Conservation (phyloP, 2,329 filamentous ascomycete species). For the Alternaria ventricosa region DNA sequence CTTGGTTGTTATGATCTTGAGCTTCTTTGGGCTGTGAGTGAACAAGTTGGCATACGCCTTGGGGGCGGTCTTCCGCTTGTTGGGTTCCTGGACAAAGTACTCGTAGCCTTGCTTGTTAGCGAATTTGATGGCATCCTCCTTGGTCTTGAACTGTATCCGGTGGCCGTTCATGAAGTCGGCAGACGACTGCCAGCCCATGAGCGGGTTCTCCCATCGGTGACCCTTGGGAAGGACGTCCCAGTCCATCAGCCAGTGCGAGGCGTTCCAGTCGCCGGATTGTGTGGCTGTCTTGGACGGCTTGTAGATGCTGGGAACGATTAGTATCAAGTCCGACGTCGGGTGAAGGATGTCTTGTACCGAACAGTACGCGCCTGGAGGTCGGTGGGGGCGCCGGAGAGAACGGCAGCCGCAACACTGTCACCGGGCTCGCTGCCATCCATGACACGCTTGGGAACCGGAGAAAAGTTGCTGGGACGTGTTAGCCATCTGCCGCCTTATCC, state of each 20-base stretch:
- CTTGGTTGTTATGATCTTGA: slow-evolving; percentile 83
- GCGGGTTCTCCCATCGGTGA: slow-evolving; percentile 95
- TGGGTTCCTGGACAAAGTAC: slow-evolving; percentile 98
- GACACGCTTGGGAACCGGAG: slow-evolving; percentile 85
- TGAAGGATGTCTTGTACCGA: slow-evolving; percentile 65
- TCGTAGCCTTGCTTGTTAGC: slow-evolving; percentile 99
- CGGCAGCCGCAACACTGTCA: slow-evolving; percentile 77
- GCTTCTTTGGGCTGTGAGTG: slow-evolving; percentile 79
- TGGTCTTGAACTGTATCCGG: slow-evolving; percentile 85
- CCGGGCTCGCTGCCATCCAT: slow-evolving; percentile 89
- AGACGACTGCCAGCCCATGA: slow-evolving; percentile 99
- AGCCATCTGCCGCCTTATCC: slow-evolving; percentile 18
- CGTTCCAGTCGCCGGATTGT: slow-evolving; percentile 88
- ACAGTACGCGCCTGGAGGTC: slow-evolving; percentile 95
- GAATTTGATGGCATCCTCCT: slow-evolving; percentile 93
- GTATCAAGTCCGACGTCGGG: neutral
- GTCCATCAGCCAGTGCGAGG: slow-evolving; percentile 93
- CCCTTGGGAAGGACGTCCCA: slow-evolving; percentile 95
- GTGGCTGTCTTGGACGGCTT: slow-evolving; percentile 91
- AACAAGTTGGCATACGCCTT: slow-evolving; percentile 99
- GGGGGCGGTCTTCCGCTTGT: slow-evolving; percentile 80
- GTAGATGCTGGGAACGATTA: slow-evolving; percentile 74
- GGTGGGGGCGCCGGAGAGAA: slow-evolving; percentile 88
- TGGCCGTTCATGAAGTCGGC: slow-evolving; percentile 95
- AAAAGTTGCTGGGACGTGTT: slow-evolving; percentile 72